Base-by-base conservation (phyloP, 1,284 basidiomycete genomes). In the Cystobasidium pallidum region DNA sequence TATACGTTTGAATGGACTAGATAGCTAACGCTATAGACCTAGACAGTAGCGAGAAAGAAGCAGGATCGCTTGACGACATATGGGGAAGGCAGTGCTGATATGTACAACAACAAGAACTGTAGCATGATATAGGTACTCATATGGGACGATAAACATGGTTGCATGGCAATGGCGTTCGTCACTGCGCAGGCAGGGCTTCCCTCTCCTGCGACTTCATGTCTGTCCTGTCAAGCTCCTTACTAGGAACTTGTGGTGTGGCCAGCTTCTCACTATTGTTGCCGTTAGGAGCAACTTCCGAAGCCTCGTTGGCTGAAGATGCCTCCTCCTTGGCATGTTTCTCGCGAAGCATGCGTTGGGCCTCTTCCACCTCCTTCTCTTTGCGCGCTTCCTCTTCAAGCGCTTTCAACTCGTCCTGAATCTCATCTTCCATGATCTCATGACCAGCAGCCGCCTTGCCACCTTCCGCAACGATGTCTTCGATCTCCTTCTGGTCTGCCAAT, bases 401-500 rank as follows among this genome's bases (percentile, higher is more conserved):
- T n/a, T 68, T 79, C 19, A 83, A 81, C 64, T 84, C 65, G 17
- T 70, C 80, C 73, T 79, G 81, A 51, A 84, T 76, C 76, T 84
- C 83, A 51, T 75, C 75, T 71, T 83, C 83, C 11, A 82, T 81
- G 28, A 83, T 82, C 52, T 83, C 83, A 3, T 85, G 80, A 2
- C 80, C 83, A 0, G 83, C 82, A 8, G 86, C 86, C 0, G 86
- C 84, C 24, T 89, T 85, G 0, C 85, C 86, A 26, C 88, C 89
- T 47, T 88, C 80, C 63, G 85, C 84, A 63, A 97, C 87, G 1
- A 88, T 87, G 34, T 91, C 86, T 77, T 95, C 89, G 32, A 96
- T 84, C 77, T 96, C 93, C 62, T 84, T 84, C 64, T 91, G 90
- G 78, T 92, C 88, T 0, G 88, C 87, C 73, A 92, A 88, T 0